Evolutionary conservation across 169 alveolate species (phyloP), one percentile per base, ranked within the genome.

Genomic region (Plasmodium billcollinsi): DNA sequence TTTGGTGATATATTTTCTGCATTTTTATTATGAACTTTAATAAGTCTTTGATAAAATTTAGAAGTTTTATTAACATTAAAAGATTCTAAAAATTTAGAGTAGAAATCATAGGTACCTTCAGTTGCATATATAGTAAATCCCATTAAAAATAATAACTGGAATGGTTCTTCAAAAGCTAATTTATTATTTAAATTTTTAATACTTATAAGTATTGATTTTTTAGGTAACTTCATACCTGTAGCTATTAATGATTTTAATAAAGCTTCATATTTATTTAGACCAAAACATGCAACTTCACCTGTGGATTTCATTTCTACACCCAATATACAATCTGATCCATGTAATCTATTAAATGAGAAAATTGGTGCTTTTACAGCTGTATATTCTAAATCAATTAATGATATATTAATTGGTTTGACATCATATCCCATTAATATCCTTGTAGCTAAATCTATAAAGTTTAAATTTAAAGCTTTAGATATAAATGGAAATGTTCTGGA

Each of bases 301-400:
- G 98, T 96, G 14, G 96, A 90, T 59, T 95, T 93, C 98, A 96
- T 96, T 62, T 96, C 98, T n/a, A 96, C 98, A 14, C 98, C 98
- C 2, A 96, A 90, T 26, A 95, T 74, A n/a, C 97, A 97, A 75
- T 96, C 98, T 3, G 97, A 88, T 54, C 96, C 96, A 76, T 91
- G 88, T 78, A 96, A 93, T 26, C 98, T 89, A 66, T 92, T 93
- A 88, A 96, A 96, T 63, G 97, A 94, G 93, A 96, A 96, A 70
- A 96, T 95, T 3, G 98, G 97, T 45, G 94, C 94, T 78, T 96
- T 96, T 70, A 95, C 95, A 24, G 97, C 97, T 15, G 96, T 97
- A 62, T 89, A 96, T 70, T 95, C 97, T 15, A 95, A 76, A 90
- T 95, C 98, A 94, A 95, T 95, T 69, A 95, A 92, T 66, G 95